These are phyloP conservation scores for Coemansia brasiliensis DNA, from an alignment of 192 early-diverging fungal species.

Conservation along the genomic window DNA sequence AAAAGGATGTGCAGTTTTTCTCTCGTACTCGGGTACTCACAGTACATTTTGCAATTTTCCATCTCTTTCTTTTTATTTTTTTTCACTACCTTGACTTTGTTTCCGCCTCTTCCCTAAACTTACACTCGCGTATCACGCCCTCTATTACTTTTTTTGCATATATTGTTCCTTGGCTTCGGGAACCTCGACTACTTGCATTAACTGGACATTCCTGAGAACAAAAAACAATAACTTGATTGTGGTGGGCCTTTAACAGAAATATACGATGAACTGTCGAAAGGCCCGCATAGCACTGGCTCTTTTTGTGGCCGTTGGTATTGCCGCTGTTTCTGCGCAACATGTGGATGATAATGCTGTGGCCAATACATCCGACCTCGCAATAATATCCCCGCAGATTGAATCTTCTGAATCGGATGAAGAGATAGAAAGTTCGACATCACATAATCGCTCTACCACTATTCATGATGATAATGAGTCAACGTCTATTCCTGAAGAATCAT, in stretches of 20 bases:
- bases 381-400: too few species aligned
- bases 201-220: too few species aligned
- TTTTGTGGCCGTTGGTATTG: slow-evolving; percentile 24
- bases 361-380: too few species aligned
- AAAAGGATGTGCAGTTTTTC: slow-evolving; percentile 3
- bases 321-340: slow-evolving; percentile 3
- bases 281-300: slow-evolving; percentile 39
- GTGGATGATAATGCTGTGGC: too few species aligned
- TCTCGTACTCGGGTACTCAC: neutral
- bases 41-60: slow-evolving; percentile 12
- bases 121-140: neutral
- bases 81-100: neutral
- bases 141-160: slow-evolving; percentile 3
- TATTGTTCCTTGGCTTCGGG: neutral
- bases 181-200: too few species aligned
- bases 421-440: neutral
- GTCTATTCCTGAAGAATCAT: neutral
- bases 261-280: slow-evolving; percentile 33
- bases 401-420: too few species aligned
- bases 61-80: slow-evolving; percentile 8
- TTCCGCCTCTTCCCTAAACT: neutral
- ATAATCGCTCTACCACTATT: slow-evolving; percentile 1
- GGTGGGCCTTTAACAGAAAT: neutral
- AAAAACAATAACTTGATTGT: too few species aligned
- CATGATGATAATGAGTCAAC: neutral